phyloP scores from a whole-genome alignment of 73 alveolate genomes.

The Paramecium bursaria region DNA sequence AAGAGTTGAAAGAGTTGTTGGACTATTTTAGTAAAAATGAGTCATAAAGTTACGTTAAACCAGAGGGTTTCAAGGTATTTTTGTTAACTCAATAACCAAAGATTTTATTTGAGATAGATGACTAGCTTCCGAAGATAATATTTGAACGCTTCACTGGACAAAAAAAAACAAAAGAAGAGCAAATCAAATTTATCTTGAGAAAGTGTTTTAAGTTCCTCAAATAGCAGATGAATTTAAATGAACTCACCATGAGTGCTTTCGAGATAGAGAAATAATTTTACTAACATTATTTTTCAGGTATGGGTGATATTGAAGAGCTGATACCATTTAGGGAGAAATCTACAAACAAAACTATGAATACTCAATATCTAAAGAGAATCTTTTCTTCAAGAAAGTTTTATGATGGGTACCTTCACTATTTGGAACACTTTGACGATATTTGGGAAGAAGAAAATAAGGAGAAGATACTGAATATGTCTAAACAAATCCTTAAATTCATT shows the following conservation, averaged over 20 bases:
- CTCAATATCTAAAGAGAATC: conserved; percentile 31
- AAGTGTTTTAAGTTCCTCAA: conserved; percentile 66
- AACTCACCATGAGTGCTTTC: conserved; percentile 48
- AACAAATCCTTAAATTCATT: conserved; percentile 27
- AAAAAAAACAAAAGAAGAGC: conserved; percentile 68
- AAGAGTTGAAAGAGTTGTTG: conserved; percentile 5
- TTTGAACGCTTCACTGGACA: neutral
- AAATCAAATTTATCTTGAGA: conserved; percentile 63
- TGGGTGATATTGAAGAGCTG: conserved; percentile 23
- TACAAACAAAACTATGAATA: conserved; percentile 52
- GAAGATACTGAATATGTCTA: conserved; percentile 41
- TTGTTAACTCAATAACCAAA: neutral
- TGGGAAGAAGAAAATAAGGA: conserved; percentile 61
- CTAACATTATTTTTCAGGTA: conserved; percentile 10
- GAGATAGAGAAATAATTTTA: conserved; percentile 40
- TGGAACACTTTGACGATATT: conserved; percentile 39
- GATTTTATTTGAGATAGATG: conserved; percentile 39
- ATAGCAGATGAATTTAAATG: conserved; percentile 56
- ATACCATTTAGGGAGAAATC: conserved; percentile 48
- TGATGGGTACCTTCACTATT: conserved; percentile 24
- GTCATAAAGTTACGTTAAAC: neutral
- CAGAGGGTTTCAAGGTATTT: neutral
- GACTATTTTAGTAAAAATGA: conserved; percentile 18
- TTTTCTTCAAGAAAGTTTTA: conserved; percentile 35
- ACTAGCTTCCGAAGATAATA: neutral